Conservation (phyloP, 768 basidiomycete genomes). For the Tricholoma sp. region DNA sequence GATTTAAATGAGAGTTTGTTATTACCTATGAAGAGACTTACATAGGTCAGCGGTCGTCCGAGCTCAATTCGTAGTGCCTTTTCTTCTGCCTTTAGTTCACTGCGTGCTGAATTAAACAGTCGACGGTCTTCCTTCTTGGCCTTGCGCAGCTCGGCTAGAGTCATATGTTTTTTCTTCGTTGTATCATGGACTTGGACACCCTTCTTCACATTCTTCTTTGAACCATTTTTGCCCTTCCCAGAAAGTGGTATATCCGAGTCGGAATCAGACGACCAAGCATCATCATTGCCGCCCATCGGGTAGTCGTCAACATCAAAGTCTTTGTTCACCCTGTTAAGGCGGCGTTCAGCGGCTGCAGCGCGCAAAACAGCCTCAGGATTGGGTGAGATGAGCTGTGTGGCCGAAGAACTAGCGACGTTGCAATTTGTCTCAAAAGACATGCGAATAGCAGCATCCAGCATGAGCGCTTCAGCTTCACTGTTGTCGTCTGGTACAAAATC, state of each 20-base stretch:
- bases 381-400: slow-evolving; percentile 27
- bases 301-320: slow-evolving; percentile 29
- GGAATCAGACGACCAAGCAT: slow-evolving; percentile 20
- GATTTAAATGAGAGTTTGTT: slow-evolving; percentile 9
- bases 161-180: slow-evolving; percentile 26
- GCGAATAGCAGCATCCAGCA: slow-evolving; percentile 54
- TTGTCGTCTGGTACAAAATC: slow-evolving; percentile 25
- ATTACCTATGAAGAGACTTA: slow-evolving; percentile 26
- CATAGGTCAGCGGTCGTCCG: slow-evolving; percentile 71
- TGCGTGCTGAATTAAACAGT: slow-evolving; percentile 18
- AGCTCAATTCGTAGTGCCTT: slow-evolving; percentile 46
- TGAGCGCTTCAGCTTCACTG: slow-evolving; percentile 39
- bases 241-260: slow-evolving; percentile 22
- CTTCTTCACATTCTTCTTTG: slow-evolving; percentile 22
- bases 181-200: slow-evolving; percentile 11
- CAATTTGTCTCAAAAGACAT: slow-evolving; percentile 41
- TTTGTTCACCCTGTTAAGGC: slow-evolving; percentile 30
- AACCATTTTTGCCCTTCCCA: slow-evolving; percentile 24
- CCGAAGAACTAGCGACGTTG: slow-evolving; percentile 34
- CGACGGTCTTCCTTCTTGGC: slow-evolving; percentile 22
- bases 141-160: slow-evolving; percentile 27
- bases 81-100: slow-evolving; percentile 41
- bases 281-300: slow-evolving; percentile 14
- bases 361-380: slow-evolving; percentile 36
- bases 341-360: slow-evolving; percentile 53